Percentiles rank a stretch among this genome's conserved stretches.
Conservation (phyloP, 306 rosid species). For the Cajanus cajan region DNA sequence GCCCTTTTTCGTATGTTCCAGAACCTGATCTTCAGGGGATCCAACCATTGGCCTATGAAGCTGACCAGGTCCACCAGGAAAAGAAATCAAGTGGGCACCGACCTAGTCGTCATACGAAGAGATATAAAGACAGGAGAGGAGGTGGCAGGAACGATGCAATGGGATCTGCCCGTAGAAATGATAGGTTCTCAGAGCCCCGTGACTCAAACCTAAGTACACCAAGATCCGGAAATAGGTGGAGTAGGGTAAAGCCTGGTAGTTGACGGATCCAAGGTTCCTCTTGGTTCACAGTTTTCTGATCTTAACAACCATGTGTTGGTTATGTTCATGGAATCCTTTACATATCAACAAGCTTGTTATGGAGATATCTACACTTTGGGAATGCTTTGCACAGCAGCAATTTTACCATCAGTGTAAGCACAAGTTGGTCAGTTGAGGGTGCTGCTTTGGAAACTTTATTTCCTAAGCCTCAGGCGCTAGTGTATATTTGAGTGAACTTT, state of each 20-base stretch:
- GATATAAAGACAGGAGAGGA: conserved; percentile 53
- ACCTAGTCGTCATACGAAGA: conserved; percentile 34
- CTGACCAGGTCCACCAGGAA: conserved; percentile 38
- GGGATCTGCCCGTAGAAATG: conserved; percentile 47
- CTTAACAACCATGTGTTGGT: conserved; percentile 1
- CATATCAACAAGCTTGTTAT: conserved; percentile 19
- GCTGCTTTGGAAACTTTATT: conserved; percentile 19
- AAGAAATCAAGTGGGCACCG: conserved; percentile 37
- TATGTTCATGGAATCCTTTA: conserved; percentile 18
- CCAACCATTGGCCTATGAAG: conserved; percentile 68
- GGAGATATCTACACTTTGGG: conserved; percentile 21
- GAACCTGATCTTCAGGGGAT: conserved; percentile 85
- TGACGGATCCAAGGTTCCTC: conserved; percentile 37
- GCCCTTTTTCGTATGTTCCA: conserved; percentile 51
- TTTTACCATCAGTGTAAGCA: not conserved
- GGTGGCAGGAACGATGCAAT: conserved; percentile 44
- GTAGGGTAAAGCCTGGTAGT: conserved; percentile 35
- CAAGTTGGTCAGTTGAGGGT: conserved; percentile 19
- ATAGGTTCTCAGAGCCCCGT: conserved; percentile 43
- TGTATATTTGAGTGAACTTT: conserved; percentile 35
- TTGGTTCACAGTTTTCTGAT: conserved; percentile 12
- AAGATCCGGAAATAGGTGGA: conserved; percentile 48
- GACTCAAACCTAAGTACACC: conserved; percentile 42
- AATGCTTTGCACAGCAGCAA: not conserved
- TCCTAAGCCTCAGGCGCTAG: conserved; percentile 2